phyloP scores from a whole-genome alignment of 202 grass and related monocot genomes.

The Saccharum hybrid region DNA sequence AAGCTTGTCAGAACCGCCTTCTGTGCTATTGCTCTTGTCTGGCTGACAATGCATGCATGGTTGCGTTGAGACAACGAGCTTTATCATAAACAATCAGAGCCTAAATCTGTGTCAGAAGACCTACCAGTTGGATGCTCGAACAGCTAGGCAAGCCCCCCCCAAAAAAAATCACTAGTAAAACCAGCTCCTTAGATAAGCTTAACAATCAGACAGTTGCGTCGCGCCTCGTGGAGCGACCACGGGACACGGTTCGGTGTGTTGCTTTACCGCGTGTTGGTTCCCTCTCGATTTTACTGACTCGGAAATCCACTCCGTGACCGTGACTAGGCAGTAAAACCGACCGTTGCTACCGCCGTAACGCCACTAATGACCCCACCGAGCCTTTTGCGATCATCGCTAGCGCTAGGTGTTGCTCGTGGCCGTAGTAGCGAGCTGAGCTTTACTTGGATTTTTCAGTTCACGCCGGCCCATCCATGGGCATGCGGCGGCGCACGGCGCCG shows the following conservation, averaged over 20 bases:
- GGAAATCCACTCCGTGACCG: constrained; percentile 5
- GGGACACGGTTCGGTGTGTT: background rate
- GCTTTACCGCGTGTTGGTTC: no score
- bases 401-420: background rate
- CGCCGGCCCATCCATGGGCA: no score
- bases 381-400: no score
- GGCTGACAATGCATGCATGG: background rate
- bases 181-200: no score
- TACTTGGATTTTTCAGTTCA: background rate
- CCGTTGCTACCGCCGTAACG: constrained; percentile 35
- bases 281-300: no score
- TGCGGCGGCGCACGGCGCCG: background rate
- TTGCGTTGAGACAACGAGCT: background rate
- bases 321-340: background rate
- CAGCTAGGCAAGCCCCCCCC: background rate
- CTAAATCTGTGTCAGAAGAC: constrained; percentile 23
- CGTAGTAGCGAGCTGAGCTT: background rate
- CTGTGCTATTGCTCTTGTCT: background rate
- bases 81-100: background rate
- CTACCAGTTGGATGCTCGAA: constrained; percentile 21
- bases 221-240: constrained; percentile 10
- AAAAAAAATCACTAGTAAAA: background rate
- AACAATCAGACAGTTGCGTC: constrained; percentile 18
- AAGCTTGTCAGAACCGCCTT: background rate
- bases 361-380: background rate